Percentiles rank a stretch among this genome's conserved stretches.
Evolutionary conservation across 257 asterid species (phyloP).

Genomic region (Capsicum pubescens): DNA sequence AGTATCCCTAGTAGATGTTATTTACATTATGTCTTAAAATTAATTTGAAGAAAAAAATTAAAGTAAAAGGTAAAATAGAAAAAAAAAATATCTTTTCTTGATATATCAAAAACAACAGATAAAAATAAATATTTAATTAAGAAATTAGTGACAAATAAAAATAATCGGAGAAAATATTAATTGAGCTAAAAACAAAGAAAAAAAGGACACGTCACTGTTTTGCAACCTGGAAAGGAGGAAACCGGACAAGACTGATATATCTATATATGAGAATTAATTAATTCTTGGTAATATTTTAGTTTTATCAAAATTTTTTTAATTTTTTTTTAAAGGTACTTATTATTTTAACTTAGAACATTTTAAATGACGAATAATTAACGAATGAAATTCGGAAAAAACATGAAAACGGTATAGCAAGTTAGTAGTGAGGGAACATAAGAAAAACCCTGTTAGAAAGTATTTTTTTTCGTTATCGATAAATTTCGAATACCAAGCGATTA

Average conservation of each 20-base stretch:
- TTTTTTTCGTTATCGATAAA: not conserved
- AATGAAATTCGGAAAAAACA: not conserved
- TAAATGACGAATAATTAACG: not conserved
- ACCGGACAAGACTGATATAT: not conserved
- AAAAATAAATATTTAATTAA: too few relatives aligned
- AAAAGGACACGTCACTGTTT: not conserved
- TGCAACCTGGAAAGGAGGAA: not conserved
- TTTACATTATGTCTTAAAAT: too few relatives aligned
- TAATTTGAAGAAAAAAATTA: too few relatives aligned
- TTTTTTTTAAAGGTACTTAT: not conserved
- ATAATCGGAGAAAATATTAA: too few relatives aligned
- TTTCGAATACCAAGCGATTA: not conserved
- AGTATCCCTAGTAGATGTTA: too few relatives aligned
- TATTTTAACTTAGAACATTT: not conserved
- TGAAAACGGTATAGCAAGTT: not conserved
- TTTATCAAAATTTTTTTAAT: not conserved
- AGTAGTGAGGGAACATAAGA: too few relatives aligned
- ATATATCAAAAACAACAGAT: too few relatives aligned
- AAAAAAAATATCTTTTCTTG: too few relatives aligned
- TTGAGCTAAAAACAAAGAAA: too few relatives aligned
- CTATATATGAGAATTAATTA: not conserved
- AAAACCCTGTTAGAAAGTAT: too few relatives aligned
- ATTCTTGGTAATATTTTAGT: not conserved
- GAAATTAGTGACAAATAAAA: too few relatives aligned
- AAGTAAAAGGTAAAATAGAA: too few relatives aligned